Conservation (phyloP, 345 rosid species). For the Ceriops tagal region DNA sequence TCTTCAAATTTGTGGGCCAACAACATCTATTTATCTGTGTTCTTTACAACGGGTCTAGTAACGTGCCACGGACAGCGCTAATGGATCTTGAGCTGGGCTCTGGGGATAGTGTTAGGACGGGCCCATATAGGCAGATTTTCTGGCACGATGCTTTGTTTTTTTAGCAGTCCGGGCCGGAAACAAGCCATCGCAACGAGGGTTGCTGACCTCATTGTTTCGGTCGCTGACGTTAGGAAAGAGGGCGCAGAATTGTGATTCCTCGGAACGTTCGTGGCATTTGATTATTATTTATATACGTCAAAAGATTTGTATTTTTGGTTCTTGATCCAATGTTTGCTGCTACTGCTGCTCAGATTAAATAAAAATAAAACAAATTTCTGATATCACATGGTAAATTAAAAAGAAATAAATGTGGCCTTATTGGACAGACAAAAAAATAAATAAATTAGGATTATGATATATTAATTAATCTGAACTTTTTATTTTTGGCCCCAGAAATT, state of each 20-base stretch:
- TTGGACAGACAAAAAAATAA: no score
- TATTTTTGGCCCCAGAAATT: no score
- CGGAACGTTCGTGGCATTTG: conserved; percentile 22
- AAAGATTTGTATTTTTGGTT: no score
- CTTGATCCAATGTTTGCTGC: no score
- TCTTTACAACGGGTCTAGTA: conserved; percentile 21
- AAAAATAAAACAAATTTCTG: no score
- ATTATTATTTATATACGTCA: no score
- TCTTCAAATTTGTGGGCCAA: no score
- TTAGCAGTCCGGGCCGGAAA: conserved; percentile 29
- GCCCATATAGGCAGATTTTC: conserved; percentile 24
- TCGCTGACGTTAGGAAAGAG: conserved; percentile 32
- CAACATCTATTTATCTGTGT: not conserved
- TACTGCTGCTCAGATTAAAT: no score
- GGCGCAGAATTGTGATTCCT: conserved; percentile 32
- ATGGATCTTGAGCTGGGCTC: conserved; percentile 40
- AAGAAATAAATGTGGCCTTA: no score
- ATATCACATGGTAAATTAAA: no score
- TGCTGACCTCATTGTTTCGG: conserved; percentile 35
- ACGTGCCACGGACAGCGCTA: conserved; percentile 6
- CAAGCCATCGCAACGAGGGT: conserved; percentile 32
- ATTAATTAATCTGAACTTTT: no score
- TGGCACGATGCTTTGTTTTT: conserved; percentile 23
- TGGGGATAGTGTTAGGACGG: conserved; percentile 27
- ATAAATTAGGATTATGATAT: no score